phyloP scores from a whole-genome alignment of 106 monocot species.

The Dendrobium officinale region DNA sequence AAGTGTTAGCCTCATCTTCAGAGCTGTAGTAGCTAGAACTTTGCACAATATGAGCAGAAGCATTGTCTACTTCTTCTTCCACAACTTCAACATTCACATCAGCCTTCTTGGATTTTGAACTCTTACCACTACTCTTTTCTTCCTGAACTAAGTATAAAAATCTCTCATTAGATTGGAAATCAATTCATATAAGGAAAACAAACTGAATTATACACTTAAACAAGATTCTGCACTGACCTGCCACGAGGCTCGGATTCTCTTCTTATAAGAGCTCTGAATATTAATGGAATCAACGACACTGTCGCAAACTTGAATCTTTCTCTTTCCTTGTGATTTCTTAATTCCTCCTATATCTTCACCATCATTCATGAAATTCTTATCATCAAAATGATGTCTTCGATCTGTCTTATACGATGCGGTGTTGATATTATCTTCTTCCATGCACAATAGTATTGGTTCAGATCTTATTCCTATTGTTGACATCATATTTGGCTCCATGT shows the following conservation, averaged over 20 bases:
- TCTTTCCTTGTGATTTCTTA: constrained; percentile 5
- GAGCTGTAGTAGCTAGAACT: constrained; percentile 39
- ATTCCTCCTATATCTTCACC: not conserved
- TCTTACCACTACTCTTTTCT: constrained; percentile 21
- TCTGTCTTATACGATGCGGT: not conserved
- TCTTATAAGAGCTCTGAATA: constrained; percentile 9
- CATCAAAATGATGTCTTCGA: not conserved
- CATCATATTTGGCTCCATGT: constrained; percentile 1
- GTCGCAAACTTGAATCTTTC: constrained; percentile 1
- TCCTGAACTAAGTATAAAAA: constrained; percentile 7
- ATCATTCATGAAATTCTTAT: not conserved
- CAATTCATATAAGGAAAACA: not conserved
- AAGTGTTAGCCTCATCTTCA: constrained; percentile 37
- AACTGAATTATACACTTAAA: not conserved
- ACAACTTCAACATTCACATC: constrained; percentile 14
- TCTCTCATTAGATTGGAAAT: not conserved
- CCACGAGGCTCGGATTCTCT: constrained; percentile 5
- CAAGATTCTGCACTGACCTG: not conserved
- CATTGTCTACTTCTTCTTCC: constrained; percentile 11
- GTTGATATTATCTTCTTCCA: not conserved
- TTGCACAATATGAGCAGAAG: constrained; percentile 6
- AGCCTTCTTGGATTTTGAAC: constrained; percentile 20
- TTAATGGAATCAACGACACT: not conserved
- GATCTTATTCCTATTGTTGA: constrained; percentile 7
- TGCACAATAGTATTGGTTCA: not conserved